These are phyloP conservation scores for Globisporangium yorkense DNA, from an alignment of 352 stramenopile genomes.

Conservation along the genomic window DNA sequence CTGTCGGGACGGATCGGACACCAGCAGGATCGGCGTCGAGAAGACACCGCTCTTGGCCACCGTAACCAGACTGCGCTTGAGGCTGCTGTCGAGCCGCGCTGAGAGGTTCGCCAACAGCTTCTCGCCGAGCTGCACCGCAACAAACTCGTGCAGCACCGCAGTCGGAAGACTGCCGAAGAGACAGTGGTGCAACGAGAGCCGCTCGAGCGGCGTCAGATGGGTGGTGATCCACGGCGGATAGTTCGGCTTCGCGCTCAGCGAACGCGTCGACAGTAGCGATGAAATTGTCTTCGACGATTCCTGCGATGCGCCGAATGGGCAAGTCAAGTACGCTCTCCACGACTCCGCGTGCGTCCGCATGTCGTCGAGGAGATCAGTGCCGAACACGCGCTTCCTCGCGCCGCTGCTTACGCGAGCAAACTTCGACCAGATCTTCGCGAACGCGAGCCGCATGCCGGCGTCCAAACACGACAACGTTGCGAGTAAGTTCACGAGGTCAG, in stretches of 20 bases:
- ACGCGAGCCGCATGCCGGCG: constrained; percentile 4
- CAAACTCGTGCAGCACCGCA: constrained; percentile 20
- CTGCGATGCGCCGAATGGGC: background rate
- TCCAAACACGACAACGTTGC: background rate
- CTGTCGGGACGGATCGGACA: constrained; percentile 6
- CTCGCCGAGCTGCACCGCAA: constrained; percentile 19
- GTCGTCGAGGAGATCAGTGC: constrained; percentile 15
- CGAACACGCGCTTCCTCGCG: background rate
- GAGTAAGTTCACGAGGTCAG: too few species aligned
- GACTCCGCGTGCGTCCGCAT: constrained; percentile 20
- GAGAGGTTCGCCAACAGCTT: constrained; percentile 5
- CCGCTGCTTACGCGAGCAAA: constrained; percentile 6
- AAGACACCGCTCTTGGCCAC: constrained; percentile 5
- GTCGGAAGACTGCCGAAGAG: constrained; percentile 21
- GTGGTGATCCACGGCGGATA: constrained; percentile 18
- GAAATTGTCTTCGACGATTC: background rate
- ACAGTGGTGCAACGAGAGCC: constrained; percentile 25
- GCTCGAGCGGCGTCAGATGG: constrained; percentile 18
- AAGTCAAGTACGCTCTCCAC: constrained; percentile 25
- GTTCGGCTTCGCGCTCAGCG: background rate
- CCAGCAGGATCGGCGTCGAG: constrained; percentile 11
- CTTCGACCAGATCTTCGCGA: constrained; percentile 17
- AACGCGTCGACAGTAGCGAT: background rate
- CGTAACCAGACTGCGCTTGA: constrained; percentile 2
- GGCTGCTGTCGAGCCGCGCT: constrained; percentile 4